These are phyloP conservation scores for Leccinum disarticulatum DNA, from an alignment of 768 basidiomycete genomes.

Conservation along the genomic window DNA sequence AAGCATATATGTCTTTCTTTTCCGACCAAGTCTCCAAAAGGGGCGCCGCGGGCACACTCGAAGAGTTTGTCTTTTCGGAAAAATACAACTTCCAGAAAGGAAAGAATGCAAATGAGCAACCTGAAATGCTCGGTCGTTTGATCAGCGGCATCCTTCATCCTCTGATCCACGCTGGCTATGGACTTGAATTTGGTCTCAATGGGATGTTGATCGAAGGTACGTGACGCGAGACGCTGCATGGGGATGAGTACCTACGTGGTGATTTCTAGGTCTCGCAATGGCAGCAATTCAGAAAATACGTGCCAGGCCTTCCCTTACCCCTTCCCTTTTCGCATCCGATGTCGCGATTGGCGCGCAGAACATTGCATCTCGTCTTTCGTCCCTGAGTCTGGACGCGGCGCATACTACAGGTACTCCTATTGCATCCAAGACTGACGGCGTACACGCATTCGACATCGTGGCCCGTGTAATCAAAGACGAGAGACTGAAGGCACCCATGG, in stretches of 20 bases:
- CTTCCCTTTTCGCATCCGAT: constrained; percentile 10
- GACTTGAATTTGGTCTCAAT: constrained; percentile 59
- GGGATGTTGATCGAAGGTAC: constrained; percentile 65
- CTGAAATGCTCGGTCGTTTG: constrained; percentile 55
- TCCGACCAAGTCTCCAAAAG: constrained; percentile 14
- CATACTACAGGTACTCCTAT: neutral
- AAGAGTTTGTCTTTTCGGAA: constrained; percentile 33
- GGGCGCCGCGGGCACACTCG: constrained; percentile 17
- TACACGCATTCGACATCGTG: constrained; percentile 48
- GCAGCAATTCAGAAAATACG: constrained; percentile 31
- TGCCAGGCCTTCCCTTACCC: constrained; percentile 34
- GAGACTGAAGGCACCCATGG: constrained; percentile 21
- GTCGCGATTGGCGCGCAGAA: neutral
- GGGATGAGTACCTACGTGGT: neutral
- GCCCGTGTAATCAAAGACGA: constrained; percentile 52
- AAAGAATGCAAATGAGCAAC: constrained; percentile 29
- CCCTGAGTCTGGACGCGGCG: constrained; percentile 8
- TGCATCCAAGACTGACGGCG: constrained; percentile 5
- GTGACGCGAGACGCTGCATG: neutral
- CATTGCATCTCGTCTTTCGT: constrained; percentile 5
- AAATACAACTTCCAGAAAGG: constrained; percentile 25
- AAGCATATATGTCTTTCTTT: constrained; percentile 30
- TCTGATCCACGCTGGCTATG: constrained; percentile 61
- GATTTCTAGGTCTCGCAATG: constrained; percentile 26
- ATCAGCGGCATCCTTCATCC: constrained; percentile 54